phyloP scores from a whole-genome alignment of 371 early-diverging fungal genomes.

The Encephalitozoon hellem region DNA sequence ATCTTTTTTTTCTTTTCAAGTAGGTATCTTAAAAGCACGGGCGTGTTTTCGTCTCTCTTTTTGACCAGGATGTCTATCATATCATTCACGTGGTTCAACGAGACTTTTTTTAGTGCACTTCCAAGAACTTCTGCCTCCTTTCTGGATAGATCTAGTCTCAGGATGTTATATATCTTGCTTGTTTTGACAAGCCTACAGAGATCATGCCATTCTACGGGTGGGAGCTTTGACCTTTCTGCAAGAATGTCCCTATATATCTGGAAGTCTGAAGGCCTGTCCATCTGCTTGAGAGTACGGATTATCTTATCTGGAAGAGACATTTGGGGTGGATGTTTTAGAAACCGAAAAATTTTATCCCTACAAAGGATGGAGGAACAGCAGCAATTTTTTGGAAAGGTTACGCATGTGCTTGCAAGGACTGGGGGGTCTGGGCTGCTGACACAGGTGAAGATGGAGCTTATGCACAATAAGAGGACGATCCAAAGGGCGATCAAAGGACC shows the following conservation, averaged over 20 bases:
- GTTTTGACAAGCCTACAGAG: conserved; percentile 8
- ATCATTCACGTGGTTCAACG: conserved; percentile 42
- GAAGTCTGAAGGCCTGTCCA: not conserved
- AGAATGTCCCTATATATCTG: conserved; percentile 27
- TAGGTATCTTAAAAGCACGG: conserved; percentile 36
- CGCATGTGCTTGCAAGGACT: conserved; percentile 41
- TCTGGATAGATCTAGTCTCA: conserved; percentile 24
- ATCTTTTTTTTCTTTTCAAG: conserved; percentile 48
- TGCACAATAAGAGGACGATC: conserved; percentile 40
- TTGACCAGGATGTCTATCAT: conserved; percentile 21
- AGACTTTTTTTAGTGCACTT: conserved; percentile 37
- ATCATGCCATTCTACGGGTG: conserved; percentile 16
- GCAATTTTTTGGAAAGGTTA: conserved; percentile 52
- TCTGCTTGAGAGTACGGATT: not conserved
- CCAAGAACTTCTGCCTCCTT: conserved; percentile 43
- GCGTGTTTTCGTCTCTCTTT: conserved; percentile 4
- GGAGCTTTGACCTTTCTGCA: conserved; percentile 31
- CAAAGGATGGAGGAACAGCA: conserved; percentile 45
- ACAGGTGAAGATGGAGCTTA: conserved; percentile 44
- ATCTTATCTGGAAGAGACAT: conserved; percentile 30
- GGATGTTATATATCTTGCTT: conserved; percentile 17
- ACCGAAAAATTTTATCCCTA: conserved; percentile 28
- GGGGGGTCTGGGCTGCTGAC: conserved; percentile 58
- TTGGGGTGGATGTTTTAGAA: not conserved
- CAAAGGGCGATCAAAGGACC: conserved; percentile 57